Evolutionary conservation across 176 grass and related monocot genomes (phyloP), one percentile per base, ranked within the genome.

Genomic region (Metroxylon sagu): DNA sequence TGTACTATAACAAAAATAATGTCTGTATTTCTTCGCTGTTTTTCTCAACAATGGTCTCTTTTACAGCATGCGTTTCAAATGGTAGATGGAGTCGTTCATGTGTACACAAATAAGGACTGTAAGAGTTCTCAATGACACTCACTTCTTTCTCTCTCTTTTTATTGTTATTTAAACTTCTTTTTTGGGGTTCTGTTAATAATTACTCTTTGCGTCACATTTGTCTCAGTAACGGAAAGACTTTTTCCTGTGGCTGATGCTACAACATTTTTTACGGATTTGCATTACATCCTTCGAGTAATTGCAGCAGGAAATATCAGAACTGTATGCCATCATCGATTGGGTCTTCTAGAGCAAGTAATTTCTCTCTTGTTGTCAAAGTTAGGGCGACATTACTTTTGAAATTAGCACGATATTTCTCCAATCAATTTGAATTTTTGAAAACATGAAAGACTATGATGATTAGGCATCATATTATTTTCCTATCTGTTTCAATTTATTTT

Each of bases 41-140:
- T 35, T 35, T 35, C 6, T 18, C 6, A 35, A 35, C 31, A 35
- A 35, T 35, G 6, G 31, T 6, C 43, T 52, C 57, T 78, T 53
- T 79, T 69, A 62, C 71, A 95, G 90, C 90, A 89, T 62, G 65
- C 77, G 55, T 89, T 86, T 30, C 69, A 89, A 66, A 95, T 95
- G 90, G 83, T 95, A 74, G 86, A 95, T 65, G 90, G 90, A 48
- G 90, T 95, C 31, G 74, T 89, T 86, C 90, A 95, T 79, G 74
- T 95, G 23, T 89, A 84, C 48, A 68, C 77, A 53, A 76, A 64
- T 71, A 86, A 89, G 81, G 74, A 89, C 57, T 86, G 90, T 89
- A 79, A 95, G 85, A 85, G 61, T 27, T 26, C 29, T 8, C 17
- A 57, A 51, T 72, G 4, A n/a, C 31, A 35, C 31, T 35, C 31